phyloP scores from a whole-genome alignment of 345 rosid genomes.

The Kandelia obovata region DNA sequence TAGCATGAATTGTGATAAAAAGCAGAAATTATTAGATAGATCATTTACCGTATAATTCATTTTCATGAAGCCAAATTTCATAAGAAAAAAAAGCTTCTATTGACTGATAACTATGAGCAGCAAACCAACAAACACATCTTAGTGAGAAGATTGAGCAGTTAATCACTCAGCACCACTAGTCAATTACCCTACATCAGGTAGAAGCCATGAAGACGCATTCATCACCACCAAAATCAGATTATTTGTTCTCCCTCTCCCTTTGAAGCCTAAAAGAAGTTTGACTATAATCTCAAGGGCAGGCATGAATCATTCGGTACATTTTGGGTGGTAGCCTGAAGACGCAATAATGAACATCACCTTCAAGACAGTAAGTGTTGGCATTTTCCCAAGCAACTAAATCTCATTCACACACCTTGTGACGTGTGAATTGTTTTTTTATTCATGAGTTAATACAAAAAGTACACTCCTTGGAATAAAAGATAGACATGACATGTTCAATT shows the following conservation, averaged over 20 bases:
- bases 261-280: background rate
- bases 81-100: background rate
- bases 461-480: no score
- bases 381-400: background rate
- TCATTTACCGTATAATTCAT: background rate
- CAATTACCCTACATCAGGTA: background rate
- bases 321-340: background rate
- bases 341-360: background rate
- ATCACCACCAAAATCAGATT: background rate
- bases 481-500: no score
- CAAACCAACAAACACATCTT: background rate
- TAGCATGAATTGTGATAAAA: background rate
- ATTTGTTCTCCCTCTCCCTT: background rate
- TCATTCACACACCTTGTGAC: no score
- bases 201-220: no score
- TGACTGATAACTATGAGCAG: background rate
- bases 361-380: background rate
- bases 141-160: background rate
- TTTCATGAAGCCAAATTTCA: background rate
- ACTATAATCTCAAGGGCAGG: background rate
- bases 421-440: no score
- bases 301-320: background rate
- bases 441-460: no score
- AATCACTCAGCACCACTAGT: background rate
- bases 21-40: constrained; percentile 6